Percentiles rank a stretch among this genome's conserved stretches.
Conservation (phyloP, 495 filamentous ascomycete genomes). For the Aspergillus taichungensis region DNA sequence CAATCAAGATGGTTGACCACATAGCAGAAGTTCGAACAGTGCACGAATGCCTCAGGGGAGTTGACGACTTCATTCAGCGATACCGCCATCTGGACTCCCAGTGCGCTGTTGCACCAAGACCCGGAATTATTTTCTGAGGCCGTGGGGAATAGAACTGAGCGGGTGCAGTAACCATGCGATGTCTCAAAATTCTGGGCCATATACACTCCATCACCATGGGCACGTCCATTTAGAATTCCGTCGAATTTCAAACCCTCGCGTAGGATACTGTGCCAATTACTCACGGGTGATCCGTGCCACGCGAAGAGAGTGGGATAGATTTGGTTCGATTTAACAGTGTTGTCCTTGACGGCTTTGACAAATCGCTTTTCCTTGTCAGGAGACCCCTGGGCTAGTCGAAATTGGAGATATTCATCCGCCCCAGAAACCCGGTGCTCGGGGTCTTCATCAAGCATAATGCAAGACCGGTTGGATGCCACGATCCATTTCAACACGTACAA, state of each 20-base stretch:
- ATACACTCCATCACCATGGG: slow-evolving; percentile 77
- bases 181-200: slow-evolving; percentile 49
- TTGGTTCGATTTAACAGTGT: slow-evolving; percentile 25
- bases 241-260: slow-evolving; percentile 73
- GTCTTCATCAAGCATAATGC: slow-evolving; percentile 56
- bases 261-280: slow-evolving; percentile 89
- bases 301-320: slow-evolving; percentile 66
- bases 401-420: slow-evolving; percentile 67
- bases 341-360: slow-evolving; percentile 47
- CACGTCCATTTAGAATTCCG: slow-evolving; percentile 50
- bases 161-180: slow-evolving; percentile 48
- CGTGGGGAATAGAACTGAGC: background rate
- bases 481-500: slow-evolving; percentile 76
- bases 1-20: slow-evolving; percentile 75
- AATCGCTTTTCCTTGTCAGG: slow-evolving; percentile 89
- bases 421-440: slow-evolving; percentile 49
- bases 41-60: slow-evolving; percentile 49
- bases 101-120: slow-evolving; percentile 55
- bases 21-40: slow-evolving; percentile 43
- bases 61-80: slow-evolving; percentile 88
- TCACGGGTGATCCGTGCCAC: slow-evolving; percentile 69
- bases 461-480: slow-evolving; percentile 82
- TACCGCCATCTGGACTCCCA: slow-evolving; percentile 53
- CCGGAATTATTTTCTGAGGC: background rate
- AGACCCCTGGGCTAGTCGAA: slow-evolving; percentile 79